Base-by-base conservation (phyloP, 495 filamentous ascomycete species). In the Penicillium taxi region DNA sequence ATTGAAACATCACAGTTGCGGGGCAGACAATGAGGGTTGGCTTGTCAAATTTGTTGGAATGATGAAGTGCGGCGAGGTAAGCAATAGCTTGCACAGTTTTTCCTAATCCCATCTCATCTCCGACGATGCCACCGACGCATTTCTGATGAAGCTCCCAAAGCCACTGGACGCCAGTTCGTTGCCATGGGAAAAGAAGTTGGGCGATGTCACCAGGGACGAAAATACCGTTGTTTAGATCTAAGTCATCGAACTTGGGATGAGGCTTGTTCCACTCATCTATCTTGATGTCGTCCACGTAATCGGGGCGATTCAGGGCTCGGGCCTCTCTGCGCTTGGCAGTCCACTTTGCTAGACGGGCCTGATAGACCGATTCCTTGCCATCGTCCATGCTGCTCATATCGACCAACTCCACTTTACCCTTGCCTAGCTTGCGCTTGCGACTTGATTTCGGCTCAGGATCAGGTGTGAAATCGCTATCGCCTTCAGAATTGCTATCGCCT, bases 31-130 rank as follows among this genome's bases (percentile, higher is more conserved):
- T 74, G 42, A 98, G 80, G 22, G 86, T 74, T 1, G 91, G 91
- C 44, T 86, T 88, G 7, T 72, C 74, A 29, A 94, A 68, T 53
- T 77, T 84, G 26, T 81, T 81, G 58, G 86, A 94, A 54, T 96
- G 85, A 54, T 96, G 91, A 17, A 98, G 62, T 1, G 84, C 80
- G 2, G 91, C 91, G 18, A 96, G 63, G 50, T 95, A 95, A 0
- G 90, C 79, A 32, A 98, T 95, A 32, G 86, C 68, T 57, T 96
- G 90, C 17, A 98, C 84, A 1, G 91, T 98, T 60, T 98, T 98
- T 8, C 91, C 91, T 9, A 96, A 70, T 0, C 91, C 91, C 91
- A 98, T 98, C 66, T 98, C 91, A 47, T 98, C 91, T 5, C 88
- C 91, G 32, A 98, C 73, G 37, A 98, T 98, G 9, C 91, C 91